phyloP scores from a whole-genome alignment of 2,329 filamentous ascomycete genomes.

The Alternaria infectoria region DNA sequence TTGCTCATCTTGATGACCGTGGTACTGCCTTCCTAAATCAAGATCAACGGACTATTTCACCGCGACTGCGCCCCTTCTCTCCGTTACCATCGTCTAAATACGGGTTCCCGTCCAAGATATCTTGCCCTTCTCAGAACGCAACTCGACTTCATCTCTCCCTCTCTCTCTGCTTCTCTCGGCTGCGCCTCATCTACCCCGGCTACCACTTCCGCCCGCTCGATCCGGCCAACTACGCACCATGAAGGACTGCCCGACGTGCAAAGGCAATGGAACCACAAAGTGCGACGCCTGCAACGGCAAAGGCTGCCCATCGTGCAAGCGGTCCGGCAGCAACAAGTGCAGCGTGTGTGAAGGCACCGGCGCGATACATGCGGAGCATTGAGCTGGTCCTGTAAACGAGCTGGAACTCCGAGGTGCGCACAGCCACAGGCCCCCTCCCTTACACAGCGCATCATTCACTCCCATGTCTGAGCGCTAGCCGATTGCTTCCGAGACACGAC shows the following conservation, averaged over 20 bases:
- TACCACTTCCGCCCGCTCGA: slow-evolving; percentile 10
- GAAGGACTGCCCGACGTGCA: slow-evolving; percentile 45
- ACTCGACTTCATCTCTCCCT: neutral
- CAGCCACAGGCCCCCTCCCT: slow-evolving; percentile 2
- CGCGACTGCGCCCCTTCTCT: slow-evolving; percentile 8
- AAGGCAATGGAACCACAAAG: slow-evolving; percentile 40
- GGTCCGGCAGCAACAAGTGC: slow-evolving; percentile 35
- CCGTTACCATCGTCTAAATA: neutral
- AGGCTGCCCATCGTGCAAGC: slow-evolving; percentile 38
- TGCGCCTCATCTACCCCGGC: slow-evolving; percentile 7
- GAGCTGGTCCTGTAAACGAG: slow-evolving; percentile 5
- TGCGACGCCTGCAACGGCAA: slow-evolving; percentile 43
- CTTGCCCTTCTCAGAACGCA: neutral
- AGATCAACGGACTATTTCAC: neutral
- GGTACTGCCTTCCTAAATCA: slow-evolving; percentile 1
- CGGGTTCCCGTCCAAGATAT: neutral
- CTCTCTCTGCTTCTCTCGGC: neutral
- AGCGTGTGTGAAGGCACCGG: slow-evolving; percentile 43
- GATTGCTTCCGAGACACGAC: slow-evolving; percentile 1
- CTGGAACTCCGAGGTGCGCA: slow-evolving; percentile 1
- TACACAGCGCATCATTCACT: neutral
- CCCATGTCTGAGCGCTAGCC: slow-evolving; percentile 5
- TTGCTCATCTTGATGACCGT: slow-evolving; percentile 7
- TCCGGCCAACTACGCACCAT: slow-evolving; percentile 15
- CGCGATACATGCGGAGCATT: slow-evolving; percentile 40